Evolutionary conservation across 1,284 basidiomycete genomes (phyloP), one percentile per base, ranked within the genome.

Genomic region (Jaminaea rosea): DNA sequence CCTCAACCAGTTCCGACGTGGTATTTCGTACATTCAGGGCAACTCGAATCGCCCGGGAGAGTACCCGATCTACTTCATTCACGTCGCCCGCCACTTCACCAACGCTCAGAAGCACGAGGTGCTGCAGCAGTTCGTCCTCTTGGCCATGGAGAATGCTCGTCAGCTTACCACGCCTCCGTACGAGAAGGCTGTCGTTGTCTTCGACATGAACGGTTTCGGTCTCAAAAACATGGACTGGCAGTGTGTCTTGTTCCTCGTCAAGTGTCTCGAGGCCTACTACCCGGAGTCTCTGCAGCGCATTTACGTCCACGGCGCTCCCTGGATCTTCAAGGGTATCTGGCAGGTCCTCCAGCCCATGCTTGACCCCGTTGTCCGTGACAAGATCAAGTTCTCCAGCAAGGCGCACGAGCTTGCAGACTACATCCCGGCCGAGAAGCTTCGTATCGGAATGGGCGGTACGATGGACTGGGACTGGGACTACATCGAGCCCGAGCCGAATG

Each of bases 221-320:
- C 64, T 73, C 53, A 72, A 72, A 55, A 73, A 73, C 56, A 72
- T 70, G 66, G 71, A 73, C 63, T 73, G 71, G 71, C 62, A 68
- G 49, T 67, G 67, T 26, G 66, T 73, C 7, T 57, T 69, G 36
- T 72, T 57, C 44, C 63, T 72, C 34, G 50, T 69, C 48, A 62
- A 65, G 49, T 72, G 69, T 50, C 56, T 74, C 37, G 70, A 76
- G 50, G 69, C 70, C 3, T 75, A 75, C 61, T 76, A 74, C 52
- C 75, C 71, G 27, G 71, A 73, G 50, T 73, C 69, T 8, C 65
- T 73, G 17, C 71, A 71, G 52, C 69, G 69, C 46, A 67, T 73
- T 49, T 73, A 73, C 53, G 59, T 73, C 37, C 68, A 73, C 56
- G 59, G 60, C 37, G 71, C 71, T 5, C 71, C 71, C 21, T 73